These are phyloP conservation scores for Triadica sebifera DNA, from an alignment of 345 rosid genomes.

Conservation along the genomic window DNA sequence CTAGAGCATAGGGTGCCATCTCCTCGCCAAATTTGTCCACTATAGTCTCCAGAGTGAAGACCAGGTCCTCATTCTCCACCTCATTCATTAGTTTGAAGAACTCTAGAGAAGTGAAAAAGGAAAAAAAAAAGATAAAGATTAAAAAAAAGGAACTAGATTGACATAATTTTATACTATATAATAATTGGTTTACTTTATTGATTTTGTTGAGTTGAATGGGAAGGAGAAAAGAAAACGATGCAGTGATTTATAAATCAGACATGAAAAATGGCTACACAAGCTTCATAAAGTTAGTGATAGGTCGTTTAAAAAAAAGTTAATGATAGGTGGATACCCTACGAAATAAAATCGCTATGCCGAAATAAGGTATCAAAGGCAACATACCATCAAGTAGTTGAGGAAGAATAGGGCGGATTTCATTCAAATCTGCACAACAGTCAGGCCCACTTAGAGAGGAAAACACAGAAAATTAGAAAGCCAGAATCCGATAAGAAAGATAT, in stretches of 20 bases:
- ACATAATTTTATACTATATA: neutral
- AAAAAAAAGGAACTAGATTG: neutral
- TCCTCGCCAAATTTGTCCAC: constrained; percentile 97
- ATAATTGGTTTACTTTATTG: neutral
- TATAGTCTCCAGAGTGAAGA: constrained; percentile 83
- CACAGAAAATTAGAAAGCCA: neutral
- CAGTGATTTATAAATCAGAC: neutral
- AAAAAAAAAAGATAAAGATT: neutral
- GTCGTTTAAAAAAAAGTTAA: no score
- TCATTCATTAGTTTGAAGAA: constrained; percentile 97
- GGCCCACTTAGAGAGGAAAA: constrained; percentile 3
- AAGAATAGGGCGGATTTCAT: constrained; percentile 93
- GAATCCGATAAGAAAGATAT: constrained; percentile 7
- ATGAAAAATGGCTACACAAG: neutral
- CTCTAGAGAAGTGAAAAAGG: constrained; percentile 45
- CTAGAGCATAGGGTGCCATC: constrained; percentile 94
- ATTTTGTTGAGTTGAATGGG: neutral
- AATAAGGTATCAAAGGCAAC: constrained; percentile 8
- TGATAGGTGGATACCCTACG: neutral
- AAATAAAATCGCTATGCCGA: neutral
- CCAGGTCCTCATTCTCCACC: constrained; percentile 97
- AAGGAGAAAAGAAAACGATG: constrained; percentile 11
- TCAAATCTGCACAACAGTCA: constrained; percentile 62
- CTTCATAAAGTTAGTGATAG: neutral
- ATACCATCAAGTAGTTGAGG: constrained; percentile 96